Conservation (phyloP, 176 grass and related monocot species). For the Melocanna baccifera region DNA sequence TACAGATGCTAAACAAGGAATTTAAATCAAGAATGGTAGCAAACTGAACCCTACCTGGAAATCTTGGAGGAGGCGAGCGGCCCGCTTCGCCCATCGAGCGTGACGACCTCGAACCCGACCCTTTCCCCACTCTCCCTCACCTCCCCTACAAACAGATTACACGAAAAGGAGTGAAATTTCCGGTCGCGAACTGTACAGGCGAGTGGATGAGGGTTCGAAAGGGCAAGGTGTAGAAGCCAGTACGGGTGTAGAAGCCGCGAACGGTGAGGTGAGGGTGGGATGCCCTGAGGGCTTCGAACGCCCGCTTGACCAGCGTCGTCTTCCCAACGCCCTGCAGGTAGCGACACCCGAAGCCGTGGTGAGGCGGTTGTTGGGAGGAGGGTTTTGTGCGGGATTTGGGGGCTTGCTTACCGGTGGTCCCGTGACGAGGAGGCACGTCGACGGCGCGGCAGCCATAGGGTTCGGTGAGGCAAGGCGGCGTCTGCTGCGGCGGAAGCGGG, state of each 20-base stretch:
- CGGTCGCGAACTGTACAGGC: background rate
- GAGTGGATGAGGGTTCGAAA: background rate
- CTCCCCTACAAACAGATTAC: constrained; percentile 48
- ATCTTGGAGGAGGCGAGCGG: constrained; percentile 65
- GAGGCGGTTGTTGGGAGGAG: background rate
- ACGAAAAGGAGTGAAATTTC: constrained; percentile 22
- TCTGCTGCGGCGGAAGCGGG: background rate
- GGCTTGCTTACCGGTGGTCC: constrained; percentile 60
- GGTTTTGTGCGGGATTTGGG: too few species aligned
- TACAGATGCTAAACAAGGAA: background rate
- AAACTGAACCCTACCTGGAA: constrained; percentile 45
- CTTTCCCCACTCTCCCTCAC: constrained; percentile 65
- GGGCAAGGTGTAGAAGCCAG: background rate
- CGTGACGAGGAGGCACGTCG: constrained; percentile 77
- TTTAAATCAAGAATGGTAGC: background rate
- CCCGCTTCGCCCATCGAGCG: constrained; percentile 61
- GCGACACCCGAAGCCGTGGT: background rate
- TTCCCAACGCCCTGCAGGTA: constrained; percentile 70
- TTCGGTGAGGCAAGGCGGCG: background rate
- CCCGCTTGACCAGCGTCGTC: constrained; percentile 82
- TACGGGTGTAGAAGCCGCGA: constrained; percentile 88
- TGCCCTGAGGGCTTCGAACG: constrained; percentile 50
- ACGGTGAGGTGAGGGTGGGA: constrained; percentile 66
- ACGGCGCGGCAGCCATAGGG: constrained; percentile 41
- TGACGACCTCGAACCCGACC: constrained; percentile 82